These are phyloP conservation scores for Cercophora sp. DNA, from an alignment of 495 filamentous ascomycete species.

Conservation along the genomic window DNA sequence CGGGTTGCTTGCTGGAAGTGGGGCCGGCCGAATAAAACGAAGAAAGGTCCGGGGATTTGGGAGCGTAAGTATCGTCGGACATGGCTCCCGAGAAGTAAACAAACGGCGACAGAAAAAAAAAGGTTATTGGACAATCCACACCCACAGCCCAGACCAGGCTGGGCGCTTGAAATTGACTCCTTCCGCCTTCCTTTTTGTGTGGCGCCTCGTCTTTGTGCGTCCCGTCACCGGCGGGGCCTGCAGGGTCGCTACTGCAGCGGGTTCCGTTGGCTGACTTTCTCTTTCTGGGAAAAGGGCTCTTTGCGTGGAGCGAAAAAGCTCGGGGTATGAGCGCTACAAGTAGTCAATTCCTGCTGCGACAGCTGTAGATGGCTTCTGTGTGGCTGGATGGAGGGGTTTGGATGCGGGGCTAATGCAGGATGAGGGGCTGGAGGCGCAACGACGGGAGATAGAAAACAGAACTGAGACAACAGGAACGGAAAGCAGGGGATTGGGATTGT, in stretches of 20 bases:
- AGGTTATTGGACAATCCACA: conserved; percentile 1
- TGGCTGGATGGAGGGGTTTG: conserved; percentile 18
- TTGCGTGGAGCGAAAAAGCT: neutral
- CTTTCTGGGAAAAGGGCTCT: too few species aligned
- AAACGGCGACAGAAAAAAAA: conserved; percentile 13
- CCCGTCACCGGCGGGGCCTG: neutral
- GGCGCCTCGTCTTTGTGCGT: neutral
- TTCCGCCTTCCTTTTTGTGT: neutral
- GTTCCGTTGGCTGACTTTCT: too few species aligned
- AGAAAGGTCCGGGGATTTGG: conserved; percentile 54
- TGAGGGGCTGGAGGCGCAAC: neutral
- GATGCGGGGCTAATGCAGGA: conserved; percentile 21
- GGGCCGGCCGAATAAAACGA: conserved; percentile 42
- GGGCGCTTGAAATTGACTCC: neutral
- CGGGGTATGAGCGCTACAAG: conserved; percentile 18
- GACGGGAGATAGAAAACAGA: neutral
- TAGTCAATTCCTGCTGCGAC: conserved; percentile 11
- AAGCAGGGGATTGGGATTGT: neutral
- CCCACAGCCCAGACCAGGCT: neutral
- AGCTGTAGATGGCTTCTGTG: conserved; percentile 7
- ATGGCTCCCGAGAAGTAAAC: conserved; percentile 31
- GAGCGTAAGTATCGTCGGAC: conserved; percentile 45
- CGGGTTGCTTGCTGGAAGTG: too few species aligned
- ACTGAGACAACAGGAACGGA: neutral
- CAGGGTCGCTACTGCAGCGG: neutral